Evolutionary conservation across 306 rosid species (phyloP).

Genomic region (Malus fusca): DNA sequence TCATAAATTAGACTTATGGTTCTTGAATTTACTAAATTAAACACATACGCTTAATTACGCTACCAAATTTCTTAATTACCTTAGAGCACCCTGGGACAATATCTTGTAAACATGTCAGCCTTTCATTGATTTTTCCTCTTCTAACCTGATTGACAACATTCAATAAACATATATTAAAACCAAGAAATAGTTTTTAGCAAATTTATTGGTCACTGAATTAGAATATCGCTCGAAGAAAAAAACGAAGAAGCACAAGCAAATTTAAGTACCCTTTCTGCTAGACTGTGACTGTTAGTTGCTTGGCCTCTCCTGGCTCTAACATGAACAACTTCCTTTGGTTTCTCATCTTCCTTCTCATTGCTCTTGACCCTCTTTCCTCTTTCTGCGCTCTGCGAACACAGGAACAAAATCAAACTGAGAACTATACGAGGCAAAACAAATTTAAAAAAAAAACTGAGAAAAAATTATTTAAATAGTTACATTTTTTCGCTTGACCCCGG

Average conservation of each 20-base stretch:
- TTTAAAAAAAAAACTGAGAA: not conserved
- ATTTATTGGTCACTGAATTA: not conserved
- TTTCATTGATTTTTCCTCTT: slow-evolving; percentile 90
- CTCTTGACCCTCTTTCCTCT: slow-evolving; percentile 62
- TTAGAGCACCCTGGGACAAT: slow-evolving; percentile 96
- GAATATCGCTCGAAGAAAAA: not conserved
- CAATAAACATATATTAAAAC: not conserved
- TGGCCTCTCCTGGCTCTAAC: slow-evolving; percentile 99
- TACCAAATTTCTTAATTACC: slow-evolving; percentile 26
- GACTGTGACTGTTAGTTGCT: slow-evolving; percentile 95
- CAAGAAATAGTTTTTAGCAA: not conserved
- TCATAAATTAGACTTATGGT: not conserved
- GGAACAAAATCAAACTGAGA: not conserved
- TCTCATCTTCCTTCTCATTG: slow-evolving; percentile 48
- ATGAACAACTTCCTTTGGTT: slow-evolving; percentile 77
- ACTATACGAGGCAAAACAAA: not conserved
- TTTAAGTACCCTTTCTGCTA: slow-evolving; percentile 86
- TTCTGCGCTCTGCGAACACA: slow-evolving; percentile 42
- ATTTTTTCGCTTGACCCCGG: slow-evolving; percentile 36
- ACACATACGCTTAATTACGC: not conserved
- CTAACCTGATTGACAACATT: slow-evolving; percentile 52
- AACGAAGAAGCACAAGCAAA: not conserved
- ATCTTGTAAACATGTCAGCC: slow-evolving; percentile 75
- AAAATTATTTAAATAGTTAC: slow-evolving; percentile 20
- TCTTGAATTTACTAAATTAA: not conserved